Evolutionary conservation across 352 stramenopile genomes (phyloP).

Genomic region (Globisporangium iwayamae): DNA sequence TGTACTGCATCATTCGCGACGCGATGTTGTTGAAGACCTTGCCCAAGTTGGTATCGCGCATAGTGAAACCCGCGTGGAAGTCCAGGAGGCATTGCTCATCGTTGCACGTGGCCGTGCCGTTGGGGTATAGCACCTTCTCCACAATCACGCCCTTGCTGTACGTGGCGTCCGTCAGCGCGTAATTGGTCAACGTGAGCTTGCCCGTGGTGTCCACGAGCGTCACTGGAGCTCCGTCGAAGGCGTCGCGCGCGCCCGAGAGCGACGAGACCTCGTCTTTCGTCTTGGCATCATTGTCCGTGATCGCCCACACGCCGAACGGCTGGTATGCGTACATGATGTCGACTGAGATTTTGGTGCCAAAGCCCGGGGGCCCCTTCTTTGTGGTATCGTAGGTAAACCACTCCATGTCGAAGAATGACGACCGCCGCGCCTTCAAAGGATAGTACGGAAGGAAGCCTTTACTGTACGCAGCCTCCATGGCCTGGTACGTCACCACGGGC

Average conservation of each 20-base stretch:
- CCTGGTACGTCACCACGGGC: conserved; percentile 54
- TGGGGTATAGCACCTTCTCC: conserved; percentile 36
- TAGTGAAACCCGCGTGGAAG: conserved; percentile 49
- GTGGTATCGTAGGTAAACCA: conserved; percentile 77
- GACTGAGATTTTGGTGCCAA: conserved; percentile 51
- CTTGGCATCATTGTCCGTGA: conserved; percentile 35
- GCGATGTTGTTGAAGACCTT: conserved; percentile 78
- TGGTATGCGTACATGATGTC: conserved; percentile 67
- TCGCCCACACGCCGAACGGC: conserved; percentile 70
- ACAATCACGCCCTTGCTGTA: conserved; percentile 55
- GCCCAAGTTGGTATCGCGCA: conserved; percentile 14
- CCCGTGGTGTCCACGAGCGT: conserved; percentile 34
- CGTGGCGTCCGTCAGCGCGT: conserved; percentile 27
- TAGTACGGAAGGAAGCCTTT: conserved; percentile 85
- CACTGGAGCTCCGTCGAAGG: conserved; percentile 34
- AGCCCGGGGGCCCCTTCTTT: conserved; percentile 34
- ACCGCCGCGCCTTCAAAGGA: conserved; percentile 73
- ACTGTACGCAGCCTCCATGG: conserved; percentile 53
- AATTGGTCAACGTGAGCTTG: conserved; percentile 25
- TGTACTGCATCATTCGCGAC: conserved; percentile 84
- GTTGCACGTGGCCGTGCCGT: conserved; percentile 30
- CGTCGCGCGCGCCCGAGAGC: conserved; percentile 32
- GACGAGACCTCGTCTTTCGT: conserved; percentile 25
- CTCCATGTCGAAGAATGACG: conserved; percentile 86
- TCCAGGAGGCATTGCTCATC: conserved; percentile 50